Base-by-base conservation (phyloP, 2,329 filamentous ascomycete genomes). In the Stemphylium lycopersici region DNA sequence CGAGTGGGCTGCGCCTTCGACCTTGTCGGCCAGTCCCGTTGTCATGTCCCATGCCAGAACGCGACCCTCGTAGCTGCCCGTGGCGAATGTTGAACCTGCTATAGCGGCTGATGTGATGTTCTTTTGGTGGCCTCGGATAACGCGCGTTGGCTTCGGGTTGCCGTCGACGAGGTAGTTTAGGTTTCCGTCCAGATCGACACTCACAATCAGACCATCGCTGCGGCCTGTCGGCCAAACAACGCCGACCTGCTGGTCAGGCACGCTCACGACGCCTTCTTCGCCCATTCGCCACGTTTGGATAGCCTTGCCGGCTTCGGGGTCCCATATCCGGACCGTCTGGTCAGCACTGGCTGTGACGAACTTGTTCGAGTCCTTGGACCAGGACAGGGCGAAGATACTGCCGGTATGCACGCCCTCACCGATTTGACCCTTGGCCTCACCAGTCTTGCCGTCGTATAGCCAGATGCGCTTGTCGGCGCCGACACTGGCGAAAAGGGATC, bases 381-480 rank as follows among this genome's bases (percentile, higher is more conserved):
- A 99, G 15, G 90, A 91, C 4, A 98, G 87, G 18, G 89, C 88
- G 70, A 97, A 96, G 54, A 99, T 95, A 72, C 91, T 96, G 42
- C 95, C 95, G 5, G 87, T 93, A 74, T 99, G 95, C 62, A 87
- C 87, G n/a, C 86, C 88, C 62, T 93, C 88, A 8, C 89, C 90
- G 66, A 99, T 88, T 64, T 90, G 83, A 55, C 80, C 84, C 39
- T 87, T 90, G 1, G 89, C 83, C 71, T 96, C 92, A 26, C 95
- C 95, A 13, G 92, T 96, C 83, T 96, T 96, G 58, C 93, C 95
- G 73, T 99, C 92, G 73, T 97, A 99, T 8, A 99, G 80, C 81
- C 95, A 96, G 62, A 99, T 96, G 71, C 86, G 87, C 73, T 88
- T 88, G 76, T 99, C 95, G n/a, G 90, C 91, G 33, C 95, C 93